These are phyloP conservation scores for Xylaria longipes DNA, from an alignment of 495 filamentous ascomycete species.

Conservation along the genomic window DNA sequence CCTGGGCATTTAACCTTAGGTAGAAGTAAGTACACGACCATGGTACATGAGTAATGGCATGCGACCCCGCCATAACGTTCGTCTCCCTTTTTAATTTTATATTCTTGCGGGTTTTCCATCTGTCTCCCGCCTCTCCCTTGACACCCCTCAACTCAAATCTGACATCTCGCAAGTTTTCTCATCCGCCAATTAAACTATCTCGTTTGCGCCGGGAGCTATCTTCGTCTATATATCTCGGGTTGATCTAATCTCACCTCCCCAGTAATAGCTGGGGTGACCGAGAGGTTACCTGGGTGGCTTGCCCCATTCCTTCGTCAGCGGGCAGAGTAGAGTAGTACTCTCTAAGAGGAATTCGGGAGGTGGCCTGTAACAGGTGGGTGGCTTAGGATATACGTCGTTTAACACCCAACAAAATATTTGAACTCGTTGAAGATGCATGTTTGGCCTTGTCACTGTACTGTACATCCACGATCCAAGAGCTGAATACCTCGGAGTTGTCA, in stretches of 20 bases:
- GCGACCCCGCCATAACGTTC: slow-evolving; percentile 7
- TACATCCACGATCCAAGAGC: slow-evolving; percentile 1
- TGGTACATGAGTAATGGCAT: not conserved
- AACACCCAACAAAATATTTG: not conserved
- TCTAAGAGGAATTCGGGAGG: not conserved
- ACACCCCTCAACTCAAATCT: not conserved
- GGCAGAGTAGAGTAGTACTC: not conserved
- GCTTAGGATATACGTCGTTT: not conserved
- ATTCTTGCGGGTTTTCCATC: not conserved
- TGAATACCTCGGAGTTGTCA: slow-evolving; percentile 7
- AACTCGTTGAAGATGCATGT: not conserved
- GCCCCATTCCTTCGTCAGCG: not conserved
- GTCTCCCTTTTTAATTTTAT: not conserved
- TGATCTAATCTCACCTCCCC: not conserved
- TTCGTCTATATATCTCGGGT: not conserved
- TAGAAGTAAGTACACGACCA: not conserved
- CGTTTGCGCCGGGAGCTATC: not conserved
- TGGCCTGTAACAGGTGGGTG: not conserved
- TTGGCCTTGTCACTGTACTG: not conserved
- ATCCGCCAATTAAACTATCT: not conserved
- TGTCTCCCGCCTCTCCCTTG: slow-evolving; percentile 3
- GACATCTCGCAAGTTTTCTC: not conserved
- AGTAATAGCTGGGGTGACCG: not conserved
- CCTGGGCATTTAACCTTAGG: not conserved
- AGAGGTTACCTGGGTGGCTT: not conserved